These are phyloP conservation scores for Iodosphaeria phyllophila DNA, from an alignment of 2,329 filamentous ascomycete species.

Conservation along the genomic window DNA sequence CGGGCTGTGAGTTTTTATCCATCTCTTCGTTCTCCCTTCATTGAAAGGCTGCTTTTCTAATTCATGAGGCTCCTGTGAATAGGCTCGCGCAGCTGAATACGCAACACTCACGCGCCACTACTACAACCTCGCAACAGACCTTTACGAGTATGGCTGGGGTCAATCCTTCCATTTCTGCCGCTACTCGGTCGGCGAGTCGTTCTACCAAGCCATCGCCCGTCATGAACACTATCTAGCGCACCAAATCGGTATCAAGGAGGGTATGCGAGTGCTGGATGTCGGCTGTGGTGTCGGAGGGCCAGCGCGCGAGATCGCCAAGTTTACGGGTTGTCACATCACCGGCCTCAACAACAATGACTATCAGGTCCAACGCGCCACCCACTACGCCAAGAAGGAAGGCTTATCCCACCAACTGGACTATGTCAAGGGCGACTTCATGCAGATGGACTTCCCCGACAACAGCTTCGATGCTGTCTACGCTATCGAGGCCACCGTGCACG, in stretches of 20 bases:
- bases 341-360: conserved; percentile 99
- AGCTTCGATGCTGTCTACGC: conserved; percentile 90
- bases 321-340: conserved; percentile 73
- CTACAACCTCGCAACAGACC: conserved; percentile 90
- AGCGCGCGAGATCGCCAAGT: conserved; percentile 89
- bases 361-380: conserved; percentile 85
- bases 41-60: too few relatives aligned
- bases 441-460: conserved; percentile 90
- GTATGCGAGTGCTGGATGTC: conserved; percentile 84
- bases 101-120: conserved; percentile 90
- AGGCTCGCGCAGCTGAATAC: conserved; percentile 74
- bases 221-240: conserved; percentile 97
- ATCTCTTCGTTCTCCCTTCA: conserved; percentile 4
- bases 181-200: conserved; percentile 70
- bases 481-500: conserved; percentile 93
- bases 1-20: background rate
- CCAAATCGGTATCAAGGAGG: conserved; percentile 67
- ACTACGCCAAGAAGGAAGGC: conserved; percentile 67
- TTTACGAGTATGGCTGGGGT: conserved; percentile 96
- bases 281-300: conserved; percentile 95
- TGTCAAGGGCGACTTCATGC: conserved; percentile 97
- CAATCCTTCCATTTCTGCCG: conserved; percentile 96
- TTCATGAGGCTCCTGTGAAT: conserved; percentile 4
- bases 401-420: conserved; percentile 65
- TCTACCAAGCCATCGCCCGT: conserved; percentile 79